Percentiles rank a stretch among this genome's conserved stretches.
Conservation (phyloP, 495 filamentous ascomycete species). For the Penicillium cosmopolitanum region DNA sequence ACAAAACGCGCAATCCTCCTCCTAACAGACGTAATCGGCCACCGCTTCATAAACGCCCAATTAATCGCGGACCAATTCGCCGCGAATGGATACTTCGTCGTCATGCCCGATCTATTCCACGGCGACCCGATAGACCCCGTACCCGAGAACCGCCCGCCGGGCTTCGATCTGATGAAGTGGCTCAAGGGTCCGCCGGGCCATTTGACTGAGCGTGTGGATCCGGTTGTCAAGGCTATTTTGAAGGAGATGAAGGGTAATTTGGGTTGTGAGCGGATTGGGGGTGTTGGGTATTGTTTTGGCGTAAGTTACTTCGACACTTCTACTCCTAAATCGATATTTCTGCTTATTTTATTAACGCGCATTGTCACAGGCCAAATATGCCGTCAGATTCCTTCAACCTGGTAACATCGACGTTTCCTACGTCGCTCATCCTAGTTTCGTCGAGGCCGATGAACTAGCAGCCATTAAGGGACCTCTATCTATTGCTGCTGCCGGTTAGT, state of each 20-base stretch:
- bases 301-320: constrained; percentile 8
- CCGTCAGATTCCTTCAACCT: constrained; percentile 42
- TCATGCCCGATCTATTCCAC: constrained; percentile 61
- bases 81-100: constrained; percentile 73
- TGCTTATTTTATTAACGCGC: too few species aligned
- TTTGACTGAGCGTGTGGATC: constrained; percentile 59
- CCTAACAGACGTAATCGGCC: constrained; percentile 40
- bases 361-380: constrained; percentile 49
- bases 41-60: constrained; percentile 39
- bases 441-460: constrained; percentile 69
- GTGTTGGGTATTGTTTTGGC: constrained; percentile 81
- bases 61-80: constrained; percentile 72
- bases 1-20: constrained; percentile 34
- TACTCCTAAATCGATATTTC: too few species aligned
- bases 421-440: constrained; percentile 72
- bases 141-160: constrained; percentile 27
- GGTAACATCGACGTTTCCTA: constrained; percentile 60
- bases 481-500: constrained; percentile 68
- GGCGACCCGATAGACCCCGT: constrained; percentile 32
- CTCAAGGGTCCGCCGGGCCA: constrained; percentile 54
- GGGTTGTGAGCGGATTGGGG: constrained; percentile 65
- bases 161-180: constrained; percentile 36
- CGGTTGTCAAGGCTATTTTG: constrained; percentile 59
- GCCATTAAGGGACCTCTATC: constrained; percentile 67
- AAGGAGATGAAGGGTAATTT: constrained; percentile 54